A percentile compares a stretch with the other conserved stretches of the same genome.
phyloP scores from a whole-genome alignment of 495 filamentous ascomycete genomes.

The Podospora conica region DNA sequence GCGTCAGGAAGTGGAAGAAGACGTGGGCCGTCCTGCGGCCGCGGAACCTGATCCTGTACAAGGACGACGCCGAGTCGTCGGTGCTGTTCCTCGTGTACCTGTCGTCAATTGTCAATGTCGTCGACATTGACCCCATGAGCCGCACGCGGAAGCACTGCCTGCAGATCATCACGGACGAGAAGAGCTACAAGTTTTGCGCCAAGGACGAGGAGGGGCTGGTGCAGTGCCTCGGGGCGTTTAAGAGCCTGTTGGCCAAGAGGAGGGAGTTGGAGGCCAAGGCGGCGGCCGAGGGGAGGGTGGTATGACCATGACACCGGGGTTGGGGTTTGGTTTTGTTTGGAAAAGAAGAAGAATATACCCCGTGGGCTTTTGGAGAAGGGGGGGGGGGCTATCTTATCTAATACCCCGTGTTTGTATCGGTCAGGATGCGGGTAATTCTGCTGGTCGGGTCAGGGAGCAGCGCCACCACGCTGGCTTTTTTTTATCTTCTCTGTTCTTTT shows the following conservation, averaged over 20 bases:
- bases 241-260: slow-evolving; percentile 75
- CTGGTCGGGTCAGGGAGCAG: neutral
- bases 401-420: neutral
- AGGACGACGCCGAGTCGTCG: slow-evolving; percentile 86
- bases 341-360: neutral
- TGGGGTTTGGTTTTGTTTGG: neutral
- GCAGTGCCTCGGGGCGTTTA: slow-evolving; percentile 81
- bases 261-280: slow-evolving; percentile 45
- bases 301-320: neutral
- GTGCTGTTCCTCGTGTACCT: slow-evolving; percentile 77
- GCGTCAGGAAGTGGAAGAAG: slow-evolving; percentile 89
- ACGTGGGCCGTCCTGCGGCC: slow-evolving; percentile 90
- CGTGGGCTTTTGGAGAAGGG: neutral
- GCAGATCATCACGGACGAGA: slow-evolving; percentile 92
- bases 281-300: slow-evolving; percentile 17
- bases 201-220: slow-evolving; percentile 75
- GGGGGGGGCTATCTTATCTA: neutral
- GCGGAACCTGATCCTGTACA: slow-evolving; percentile 83
- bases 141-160: slow-evolving; percentile 79
- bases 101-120: slow-evolving; percentile 76
- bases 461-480: neutral
- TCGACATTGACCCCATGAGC: slow-evolving; percentile 84
- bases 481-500: no score
- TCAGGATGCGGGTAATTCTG: neutral
- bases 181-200: slow-evolving; percentile 82